Evolutionary conservation across 495 filamentous ascomycete genomes (phyloP).

Genomic region (Aspergillus olivimuriae): DNA sequence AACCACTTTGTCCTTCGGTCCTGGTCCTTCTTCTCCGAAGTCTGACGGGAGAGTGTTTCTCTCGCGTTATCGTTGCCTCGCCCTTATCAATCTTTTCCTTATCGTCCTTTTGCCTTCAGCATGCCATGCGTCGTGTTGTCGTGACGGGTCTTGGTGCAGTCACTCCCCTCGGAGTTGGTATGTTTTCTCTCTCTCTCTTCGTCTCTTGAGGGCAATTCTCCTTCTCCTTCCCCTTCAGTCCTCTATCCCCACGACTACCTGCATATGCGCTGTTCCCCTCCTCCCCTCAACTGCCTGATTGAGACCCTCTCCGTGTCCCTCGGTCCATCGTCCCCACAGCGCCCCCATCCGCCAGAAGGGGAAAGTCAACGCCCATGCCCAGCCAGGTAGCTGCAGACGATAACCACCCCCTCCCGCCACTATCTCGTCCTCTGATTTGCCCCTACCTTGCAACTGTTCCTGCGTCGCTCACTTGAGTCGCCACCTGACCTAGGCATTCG

Average conservation of each 20-base stretch:
- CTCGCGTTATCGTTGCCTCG: no score
- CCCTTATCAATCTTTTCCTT: neutral
- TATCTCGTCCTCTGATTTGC: neutral
- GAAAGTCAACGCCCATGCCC: constrained; percentile 14
- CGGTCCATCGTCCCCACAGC: constrained; percentile 12
- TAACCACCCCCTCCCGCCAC: neutral
- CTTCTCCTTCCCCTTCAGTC: neutral
- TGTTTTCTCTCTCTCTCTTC: constrained; percentile 11
- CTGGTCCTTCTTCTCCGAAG: constrained; percentile 1
- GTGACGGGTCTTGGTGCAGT: constrained; percentile 91
- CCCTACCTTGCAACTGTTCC: no score
- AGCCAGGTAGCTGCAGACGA: constrained; percentile 16
- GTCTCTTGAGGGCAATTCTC: neutral
- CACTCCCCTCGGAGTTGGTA: constrained; percentile 82
- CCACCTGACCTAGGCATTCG: constrained; percentile 51
- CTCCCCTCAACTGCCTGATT: no score
- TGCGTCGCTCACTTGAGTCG: neutral
- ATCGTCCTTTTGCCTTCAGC: constrained; percentile 1
- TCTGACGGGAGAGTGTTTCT: no score
- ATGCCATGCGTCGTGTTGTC: constrained; percentile 86
- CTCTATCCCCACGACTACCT: neutral
- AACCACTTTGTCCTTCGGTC: neutral
- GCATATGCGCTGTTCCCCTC: no score
- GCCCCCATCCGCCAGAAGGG: constrained; percentile 16
- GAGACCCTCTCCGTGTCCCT: neutral